phyloP scores from a whole-genome alignment of 169 alveolate genomes.

The Besnoitia besnoiti region DNA sequence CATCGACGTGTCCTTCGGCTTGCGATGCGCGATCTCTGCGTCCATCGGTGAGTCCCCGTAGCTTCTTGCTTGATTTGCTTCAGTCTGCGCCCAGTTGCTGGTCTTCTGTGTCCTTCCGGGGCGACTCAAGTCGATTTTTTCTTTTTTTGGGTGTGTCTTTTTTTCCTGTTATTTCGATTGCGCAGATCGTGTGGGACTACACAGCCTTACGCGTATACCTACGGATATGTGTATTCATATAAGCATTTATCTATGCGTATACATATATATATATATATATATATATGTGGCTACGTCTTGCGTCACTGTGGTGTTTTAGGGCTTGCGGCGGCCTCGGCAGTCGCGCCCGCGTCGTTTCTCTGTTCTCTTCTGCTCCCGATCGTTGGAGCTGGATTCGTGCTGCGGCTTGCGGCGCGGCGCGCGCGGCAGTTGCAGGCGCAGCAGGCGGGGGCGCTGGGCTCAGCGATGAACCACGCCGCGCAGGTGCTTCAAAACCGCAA shows the following conservation, averaged over 20 bases:
- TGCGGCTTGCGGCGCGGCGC: slow-evolving; percentile 38
- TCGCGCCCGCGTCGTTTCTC: slow-evolving; percentile 44
- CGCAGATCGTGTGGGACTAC: too few species aligned
- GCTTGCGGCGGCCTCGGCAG: neutral
- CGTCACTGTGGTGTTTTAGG: too few species aligned
- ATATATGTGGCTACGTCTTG: too few species aligned
- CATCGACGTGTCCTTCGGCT: slow-evolving; percentile 58
- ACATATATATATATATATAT: neutral
- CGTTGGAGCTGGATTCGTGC: slow-evolving; percentile 12
- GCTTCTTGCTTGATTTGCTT: neutral
- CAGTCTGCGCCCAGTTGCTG: neutral
- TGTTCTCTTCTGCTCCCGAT: slow-evolving; percentile 55
- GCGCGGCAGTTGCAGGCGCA: slow-evolving; percentile 33
- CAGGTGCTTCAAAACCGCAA: slow-evolving; percentile 35
- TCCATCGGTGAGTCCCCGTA: slow-evolving; percentile 15
- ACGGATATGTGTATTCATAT: neutral
- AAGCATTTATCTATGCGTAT: neutral
- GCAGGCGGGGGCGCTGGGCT: slow-evolving; percentile 35
- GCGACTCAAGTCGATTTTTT: neutral
- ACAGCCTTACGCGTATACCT: too few species aligned
- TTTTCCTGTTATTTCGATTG: neutral
- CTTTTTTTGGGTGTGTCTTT: neutral
- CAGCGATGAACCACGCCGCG: slow-evolving; percentile 36
- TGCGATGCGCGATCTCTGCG: slow-evolving; percentile 41
- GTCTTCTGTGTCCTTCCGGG: neutral